Percentiles rank a stretch among this genome's conserved stretches.
These are phyloP conservation scores for Whalleya microplaca DNA, from an alignment of 2,329 filamentous ascomycete species.

Conservation along the genomic window DNA sequence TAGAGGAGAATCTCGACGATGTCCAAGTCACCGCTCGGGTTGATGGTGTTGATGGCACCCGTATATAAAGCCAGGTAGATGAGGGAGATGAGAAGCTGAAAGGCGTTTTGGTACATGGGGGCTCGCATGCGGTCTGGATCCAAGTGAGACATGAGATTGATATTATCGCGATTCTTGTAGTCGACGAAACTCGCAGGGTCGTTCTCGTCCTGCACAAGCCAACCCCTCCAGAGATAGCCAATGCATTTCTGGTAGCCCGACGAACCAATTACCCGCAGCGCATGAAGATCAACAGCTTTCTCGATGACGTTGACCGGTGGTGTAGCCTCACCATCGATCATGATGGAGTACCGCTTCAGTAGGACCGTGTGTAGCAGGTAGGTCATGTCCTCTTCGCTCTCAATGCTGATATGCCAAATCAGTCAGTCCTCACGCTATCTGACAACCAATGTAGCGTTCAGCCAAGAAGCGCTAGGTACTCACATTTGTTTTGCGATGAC, in stretches of 20 bases:
- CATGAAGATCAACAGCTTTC: conserved; percentile 90
- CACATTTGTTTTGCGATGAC: conserved; percentile 82
- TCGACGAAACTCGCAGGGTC: conserved; percentile 89
- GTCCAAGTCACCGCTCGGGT: conserved; percentile 81
- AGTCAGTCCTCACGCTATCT: background rate
- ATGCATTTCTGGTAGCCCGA: conserved; percentile 97
- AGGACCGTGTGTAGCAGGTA: conserved; percentile 82
- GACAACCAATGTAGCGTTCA: background rate
- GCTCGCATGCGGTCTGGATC: conserved; percentile 94
- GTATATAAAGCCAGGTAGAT: conserved; percentile 87
- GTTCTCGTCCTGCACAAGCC: conserved; percentile 93
- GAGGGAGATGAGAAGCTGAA: conserved; percentile 83
- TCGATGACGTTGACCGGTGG: conserved; percentile 86
- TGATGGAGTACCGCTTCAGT: conserved; percentile 84
- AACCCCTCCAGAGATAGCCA: conserved; percentile 88
- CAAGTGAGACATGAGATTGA: conserved; percentile 77
- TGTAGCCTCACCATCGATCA: conserved; percentile 72
- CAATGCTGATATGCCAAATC: conserved; percentile 62
- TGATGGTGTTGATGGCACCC: conserved; percentile 90
- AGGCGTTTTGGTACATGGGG: conserved; percentile 88
- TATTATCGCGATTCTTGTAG: conserved; percentile 81
- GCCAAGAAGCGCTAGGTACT: too few relatives aligned
- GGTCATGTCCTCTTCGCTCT: conserved; percentile 75
- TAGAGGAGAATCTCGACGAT: conserved; percentile 83
- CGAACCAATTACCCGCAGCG: conserved; percentile 83